Percentiles rank a stretch among this genome's conserved stretches.
Evolutionary conservation across 345 rosid species (phyloP).

Genomic region (Crucihimalaya himalaica): DNA sequence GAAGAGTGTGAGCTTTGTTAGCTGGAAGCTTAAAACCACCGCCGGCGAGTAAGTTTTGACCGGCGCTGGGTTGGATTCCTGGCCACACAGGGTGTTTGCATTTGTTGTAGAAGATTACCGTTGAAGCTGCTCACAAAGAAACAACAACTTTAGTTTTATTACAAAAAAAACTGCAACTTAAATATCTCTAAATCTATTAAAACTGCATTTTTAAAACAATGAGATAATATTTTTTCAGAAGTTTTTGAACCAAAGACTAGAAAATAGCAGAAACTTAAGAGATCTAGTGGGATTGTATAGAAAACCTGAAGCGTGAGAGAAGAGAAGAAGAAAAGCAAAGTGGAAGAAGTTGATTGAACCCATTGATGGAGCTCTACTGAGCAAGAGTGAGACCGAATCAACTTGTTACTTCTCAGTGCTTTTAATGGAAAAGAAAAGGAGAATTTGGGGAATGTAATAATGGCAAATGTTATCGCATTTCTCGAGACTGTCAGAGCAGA

Average conservation of each 20-base stretch:
- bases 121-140: constrained; percentile 48
- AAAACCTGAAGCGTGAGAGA: constrained; percentile 48
- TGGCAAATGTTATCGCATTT: constrained; percentile 25
- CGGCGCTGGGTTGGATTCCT: constrained; percentile 88
- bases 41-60: constrained; percentile 66
- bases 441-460: constrained; percentile 36
- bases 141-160: not conserved
- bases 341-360: constrained; percentile 21
- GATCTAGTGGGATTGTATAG: not conserved
- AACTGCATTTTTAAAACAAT: not conserved
- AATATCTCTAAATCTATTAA: not conserved
- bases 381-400: constrained; percentile 21
- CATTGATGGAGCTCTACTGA: constrained; percentile 31
- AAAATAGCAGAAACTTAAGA: not conserved
- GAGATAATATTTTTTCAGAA: too few species aligned
- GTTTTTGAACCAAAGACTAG: not conserved
- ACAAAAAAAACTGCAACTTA: not conserved
- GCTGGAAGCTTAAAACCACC: constrained; percentile 85
- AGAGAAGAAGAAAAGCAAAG: constrained; percentile 36
- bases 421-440: constrained; percentile 13
- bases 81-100: constrained; percentile 93
- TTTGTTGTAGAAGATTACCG: constrained; percentile 71
- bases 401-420: not conserved
- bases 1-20: constrained; percentile 59
- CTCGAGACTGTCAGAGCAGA: constrained; percentile 36